Evolutionary conservation across 2,329 filamentous ascomycete genomes (phyloP), one percentile per base, ranked within the genome.

Genomic region (Talaromyces sp.): DNA sequence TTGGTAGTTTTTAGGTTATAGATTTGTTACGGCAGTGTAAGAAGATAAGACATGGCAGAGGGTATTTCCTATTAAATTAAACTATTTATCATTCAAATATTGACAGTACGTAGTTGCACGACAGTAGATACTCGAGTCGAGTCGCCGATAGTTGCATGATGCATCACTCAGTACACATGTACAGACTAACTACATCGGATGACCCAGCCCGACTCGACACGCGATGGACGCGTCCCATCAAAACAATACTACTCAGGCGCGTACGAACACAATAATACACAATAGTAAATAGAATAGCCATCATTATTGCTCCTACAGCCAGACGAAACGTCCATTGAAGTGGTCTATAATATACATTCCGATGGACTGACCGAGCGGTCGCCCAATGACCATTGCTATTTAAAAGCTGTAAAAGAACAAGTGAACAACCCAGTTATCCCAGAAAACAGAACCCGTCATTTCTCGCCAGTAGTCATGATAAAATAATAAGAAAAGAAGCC

Each of bases 381-480:
- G 29, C 57, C 62, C 54, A 61, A 56, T 60, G 59, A 63, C 61
- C 61, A 57, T 62, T 64, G 58, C 58, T 63, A 59, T 64, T 61
- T 43, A 62, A 57, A 38, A 53, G 35, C 21, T 59, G 31, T 29
- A 57, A 21, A 61, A 60, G 62, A 52, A 63, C 53, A 48, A 63
- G 63, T 63, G 70, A 66, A 70, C 69, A 70, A 73, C 72, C 72
- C 70, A 70, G 66, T 70, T 65, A 69, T 71, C 73, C 72, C 71
- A 70, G 73, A 70, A 71, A 69, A 65, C 64, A 69, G 72, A 75
- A 71, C 69, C 75, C 74, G 70, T 76, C 73, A 75, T 75, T 70
- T 75, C 71, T 76, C 74, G 74, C 74, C 74, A 69, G 67, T 73
- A 70, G 69, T 76, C 69, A 72, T 74, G 65, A 74, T 69, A 70